phyloP scores from a whole-genome alignment of 345 rosid genomes.

The Limnanthes douglasii region DNA sequence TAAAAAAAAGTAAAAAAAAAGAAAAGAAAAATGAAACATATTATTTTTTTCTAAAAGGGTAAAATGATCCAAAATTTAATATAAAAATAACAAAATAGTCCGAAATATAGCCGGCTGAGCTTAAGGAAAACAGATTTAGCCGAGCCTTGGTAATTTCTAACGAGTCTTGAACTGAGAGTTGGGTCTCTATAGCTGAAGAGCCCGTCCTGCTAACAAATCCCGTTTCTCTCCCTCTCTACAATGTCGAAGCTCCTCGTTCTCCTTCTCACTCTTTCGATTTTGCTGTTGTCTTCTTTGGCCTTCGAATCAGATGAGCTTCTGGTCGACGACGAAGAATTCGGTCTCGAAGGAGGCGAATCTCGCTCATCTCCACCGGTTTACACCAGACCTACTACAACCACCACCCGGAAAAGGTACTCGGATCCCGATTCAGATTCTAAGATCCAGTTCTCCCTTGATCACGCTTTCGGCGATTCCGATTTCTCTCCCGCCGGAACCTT shows the following conservation, averaged over 20 bases:
- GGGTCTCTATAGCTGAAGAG: no score
- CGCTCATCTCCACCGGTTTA: constrained; percentile 21
- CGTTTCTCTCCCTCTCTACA: no score
- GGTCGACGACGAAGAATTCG: constrained; percentile 74
- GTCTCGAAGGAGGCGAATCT: constrained; percentile 36
- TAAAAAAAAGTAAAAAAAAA: no score
- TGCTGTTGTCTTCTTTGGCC: constrained; percentile 13
- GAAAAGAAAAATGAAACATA: no score
- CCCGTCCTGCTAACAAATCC: no score
- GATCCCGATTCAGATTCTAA: constrained; percentile 86
- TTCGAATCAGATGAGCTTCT: constrained; percentile 87
- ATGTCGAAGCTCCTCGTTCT: constrained; percentile 11
- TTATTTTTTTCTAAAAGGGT: no score
- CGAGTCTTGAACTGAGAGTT: no score
- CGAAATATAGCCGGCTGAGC: no score
- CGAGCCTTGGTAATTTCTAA: no score
- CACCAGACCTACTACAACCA: constrained; percentile 19
- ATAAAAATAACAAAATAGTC: no score
- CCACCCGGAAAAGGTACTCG: constrained; percentile 35
- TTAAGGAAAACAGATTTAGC: no score
- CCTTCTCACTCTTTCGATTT: constrained; percentile 13
- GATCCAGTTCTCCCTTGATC: constrained; percentile 84
- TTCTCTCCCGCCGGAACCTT: constrained; percentile 74
- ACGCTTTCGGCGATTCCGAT: constrained; percentile 83
- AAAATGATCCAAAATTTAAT: no score